phyloP scores from a whole-genome alignment of 345 rosid genomes.

The Viola odorata region DNA sequence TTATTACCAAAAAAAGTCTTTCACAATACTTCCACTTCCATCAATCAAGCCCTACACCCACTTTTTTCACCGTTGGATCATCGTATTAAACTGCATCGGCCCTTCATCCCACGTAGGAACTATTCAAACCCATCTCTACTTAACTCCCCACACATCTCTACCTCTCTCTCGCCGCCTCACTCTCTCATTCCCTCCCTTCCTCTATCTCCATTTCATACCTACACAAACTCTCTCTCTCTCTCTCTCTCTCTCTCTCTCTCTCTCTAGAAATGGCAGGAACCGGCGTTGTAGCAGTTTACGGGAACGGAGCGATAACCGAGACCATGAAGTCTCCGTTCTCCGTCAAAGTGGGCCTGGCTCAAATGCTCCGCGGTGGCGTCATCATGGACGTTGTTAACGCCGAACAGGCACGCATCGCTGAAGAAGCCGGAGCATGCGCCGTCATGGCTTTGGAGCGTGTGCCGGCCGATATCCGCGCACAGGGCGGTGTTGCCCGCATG shows the following conservation, averaged over 20 bases:
- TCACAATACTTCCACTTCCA: neutral
- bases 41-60: neutral
- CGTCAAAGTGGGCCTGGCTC: slow-evolving; percentile 27
- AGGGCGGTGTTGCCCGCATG: slow-evolving; percentile 30
- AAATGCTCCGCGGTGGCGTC: slow-evolving; percentile 29
- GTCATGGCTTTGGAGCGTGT: slow-evolving; percentile 28
- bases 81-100: neutral
- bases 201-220: neutral
- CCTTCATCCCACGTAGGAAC: neutral
- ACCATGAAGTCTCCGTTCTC: slow-evolving; percentile 24
- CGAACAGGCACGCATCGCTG: slow-evolving; percentile 26
- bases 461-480: slow-evolving; percentile 25
- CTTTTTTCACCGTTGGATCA: slow-evolving; percentile 14
- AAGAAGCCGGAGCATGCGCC: slow-evolving; percentile 26
- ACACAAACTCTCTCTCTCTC: neutral
- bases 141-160: neutral
- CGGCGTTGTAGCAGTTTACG: slow-evolving; percentile 25
- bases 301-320: slow-evolving; percentile 25
- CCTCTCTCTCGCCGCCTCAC: neutral
- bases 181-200: neutral
- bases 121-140: slow-evolving; percentile 9
- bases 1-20: neutral
- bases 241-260: neutral
- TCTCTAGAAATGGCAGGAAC: slow-evolving; percentile 19
- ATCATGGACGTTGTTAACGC: slow-evolving; percentile 26